A percentile compares a stretch with the other conserved stretches of the same genome.
These are phyloP conservation scores for Pythium pyrilobum DNA, from an alignment of 352 stramenopile genomes.

Conservation along the genomic window DNA sequence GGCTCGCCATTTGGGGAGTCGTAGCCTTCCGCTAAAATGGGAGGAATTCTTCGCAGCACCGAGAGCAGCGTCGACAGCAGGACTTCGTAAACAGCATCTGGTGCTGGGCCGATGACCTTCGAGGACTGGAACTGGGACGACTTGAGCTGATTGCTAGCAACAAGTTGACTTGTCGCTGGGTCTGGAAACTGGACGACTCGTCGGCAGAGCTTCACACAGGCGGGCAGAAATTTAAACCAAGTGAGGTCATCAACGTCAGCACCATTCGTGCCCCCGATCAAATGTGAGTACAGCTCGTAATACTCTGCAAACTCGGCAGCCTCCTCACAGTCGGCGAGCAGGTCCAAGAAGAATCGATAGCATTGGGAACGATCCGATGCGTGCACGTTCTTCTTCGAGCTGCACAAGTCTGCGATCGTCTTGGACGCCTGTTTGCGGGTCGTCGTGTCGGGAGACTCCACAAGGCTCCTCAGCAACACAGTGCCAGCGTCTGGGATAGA, in stretches of 20 bases:
- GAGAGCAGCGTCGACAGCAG: conserved; percentile 17
- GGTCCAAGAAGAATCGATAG: conserved; percentile 14
- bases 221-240: conserved; percentile 17
- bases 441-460: background rate
- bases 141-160: background rate
- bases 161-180: background rate
- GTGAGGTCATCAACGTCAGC: conserved; percentile 2
- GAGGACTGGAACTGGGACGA: background rate
- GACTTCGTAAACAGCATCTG: conserved; percentile 15
- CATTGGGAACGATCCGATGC: conserved; percentile 33
- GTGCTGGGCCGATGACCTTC: background rate
- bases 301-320: conserved; percentile 11
- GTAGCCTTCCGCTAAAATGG: conserved; percentile 36
- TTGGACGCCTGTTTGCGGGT: conserved; percentile 9
- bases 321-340: conserved; percentile 9
- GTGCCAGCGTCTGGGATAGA: conserved; percentile 6
- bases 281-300: conserved; percentile 12
- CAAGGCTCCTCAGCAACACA: conserved; percentile 15
- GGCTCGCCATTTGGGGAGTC: conserved; percentile 37
- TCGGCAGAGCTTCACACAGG: conserved; percentile 10
- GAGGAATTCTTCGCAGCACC: conserved; percentile 18
- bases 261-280: conserved; percentile 11
- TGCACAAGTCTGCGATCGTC: conserved; percentile 13
- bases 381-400: conserved; percentile 34
- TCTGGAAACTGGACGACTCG: conserved; percentile 16